A percentile compares a stretch with the other conserved stretches of the same genome.
Conservation (phyloP, 1,139 yeast genomes). For the Blastobotrys aristatus region DNA sequence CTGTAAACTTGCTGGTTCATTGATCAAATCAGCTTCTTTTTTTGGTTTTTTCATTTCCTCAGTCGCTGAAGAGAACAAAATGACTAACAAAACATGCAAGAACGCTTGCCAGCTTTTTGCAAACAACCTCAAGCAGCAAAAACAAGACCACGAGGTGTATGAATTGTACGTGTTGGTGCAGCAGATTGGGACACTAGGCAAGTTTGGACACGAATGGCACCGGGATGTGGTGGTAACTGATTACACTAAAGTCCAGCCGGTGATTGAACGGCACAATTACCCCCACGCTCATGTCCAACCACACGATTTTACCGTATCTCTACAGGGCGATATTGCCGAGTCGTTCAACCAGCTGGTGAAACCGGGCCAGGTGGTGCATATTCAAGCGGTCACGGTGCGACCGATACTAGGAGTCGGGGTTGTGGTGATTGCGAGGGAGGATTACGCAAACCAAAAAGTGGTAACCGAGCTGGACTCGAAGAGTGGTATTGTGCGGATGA, state of each 20-base stretch:
- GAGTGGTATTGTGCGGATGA: background rate
- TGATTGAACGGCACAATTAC: background rate
- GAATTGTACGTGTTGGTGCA: slow-evolving; percentile 1
- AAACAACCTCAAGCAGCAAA: background rate
- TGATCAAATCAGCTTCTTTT: too few species aligned
- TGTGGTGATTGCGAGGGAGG: slow-evolving; percentile 1
- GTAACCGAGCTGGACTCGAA: background rate
- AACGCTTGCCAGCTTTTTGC: background rate
- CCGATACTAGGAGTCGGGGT: slow-evolving; percentile 7
- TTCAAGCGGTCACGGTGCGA: background rate
- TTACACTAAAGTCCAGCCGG: slow-evolving; percentile 1
- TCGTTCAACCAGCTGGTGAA: background rate
- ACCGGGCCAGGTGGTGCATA: slow-evolving; percentile 2
- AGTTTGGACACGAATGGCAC: background rate
- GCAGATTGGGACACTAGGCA: background rate
- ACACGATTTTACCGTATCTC: background rate
- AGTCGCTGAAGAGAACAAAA: background rate
- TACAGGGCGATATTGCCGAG: slow-evolving; percentile 2
- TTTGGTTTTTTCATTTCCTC: too few species aligned
- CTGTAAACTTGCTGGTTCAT: too few species aligned
- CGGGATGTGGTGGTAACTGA: slow-evolving; percentile 4
- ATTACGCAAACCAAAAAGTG: background rate
- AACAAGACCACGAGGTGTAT: background rate
- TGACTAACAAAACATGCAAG: background rate
- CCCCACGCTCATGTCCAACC: background rate